Evolutionary conservation across 2,329 filamentous ascomycete species (phyloP).

Genomic region (Pezicula radicicola): DNA sequence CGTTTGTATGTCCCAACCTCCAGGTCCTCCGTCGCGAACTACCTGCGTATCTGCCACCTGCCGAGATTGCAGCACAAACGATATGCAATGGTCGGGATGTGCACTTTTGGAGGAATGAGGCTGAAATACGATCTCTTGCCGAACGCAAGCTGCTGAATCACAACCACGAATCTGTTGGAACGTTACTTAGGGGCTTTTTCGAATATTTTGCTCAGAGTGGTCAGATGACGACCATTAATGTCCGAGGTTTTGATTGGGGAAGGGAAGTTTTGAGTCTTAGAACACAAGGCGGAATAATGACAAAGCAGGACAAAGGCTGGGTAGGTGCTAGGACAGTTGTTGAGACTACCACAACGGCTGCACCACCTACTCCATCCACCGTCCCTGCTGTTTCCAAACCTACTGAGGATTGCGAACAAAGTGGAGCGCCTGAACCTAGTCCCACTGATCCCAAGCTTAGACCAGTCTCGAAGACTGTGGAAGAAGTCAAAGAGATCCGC

Average conservation of each 20-base stretch:
- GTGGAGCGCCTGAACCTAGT: conserved; percentile 1
- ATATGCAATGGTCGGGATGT: conserved; percentile 65
- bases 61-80: conserved; percentile 33
- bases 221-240: conserved; percentile 45
- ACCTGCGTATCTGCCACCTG: conserved; percentile 37
- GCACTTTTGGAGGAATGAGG: conserved; percentile 75
- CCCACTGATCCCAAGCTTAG: conserved; percentile 10
- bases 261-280: conserved; percentile 76
- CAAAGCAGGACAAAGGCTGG: conserved; percentile 81
- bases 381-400: conserved; percentile 2
- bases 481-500: conserved; percentile 61
- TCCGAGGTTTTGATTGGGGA: conserved; percentile 74
- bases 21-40: conserved; percentile 54
- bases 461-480: conserved; percentile 14
- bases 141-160: conserved; percentile 55
- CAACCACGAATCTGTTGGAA: conserved; percentile 68
- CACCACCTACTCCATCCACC: conserved; percentile 19
- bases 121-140: conserved; percentile 62
- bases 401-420: neutral
- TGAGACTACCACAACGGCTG: conserved; percentile 41
- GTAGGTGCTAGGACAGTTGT: conserved; percentile 73
- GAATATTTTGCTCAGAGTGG: conserved; percentile 73
- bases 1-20: conserved; percentile 82
- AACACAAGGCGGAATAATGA: conserved; percentile 64
- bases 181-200: conserved; percentile 79